Conservation (phyloP, 1,284 basidiomycete species). For the Sanguinoderma infundibulare region DNA sequence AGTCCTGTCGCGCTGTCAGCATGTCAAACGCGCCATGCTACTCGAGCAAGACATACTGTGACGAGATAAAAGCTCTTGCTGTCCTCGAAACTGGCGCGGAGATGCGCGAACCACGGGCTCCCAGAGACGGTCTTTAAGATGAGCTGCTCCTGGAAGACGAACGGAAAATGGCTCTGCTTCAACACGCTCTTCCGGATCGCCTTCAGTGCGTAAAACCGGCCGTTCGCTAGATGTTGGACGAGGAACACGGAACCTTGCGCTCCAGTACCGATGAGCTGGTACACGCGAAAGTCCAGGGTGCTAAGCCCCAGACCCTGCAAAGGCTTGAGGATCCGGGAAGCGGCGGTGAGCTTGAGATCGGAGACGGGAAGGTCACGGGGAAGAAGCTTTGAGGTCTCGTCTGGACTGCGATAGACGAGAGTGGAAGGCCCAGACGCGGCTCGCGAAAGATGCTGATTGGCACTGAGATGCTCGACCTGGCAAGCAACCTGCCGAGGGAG, state of each 20-base stretch:
- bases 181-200: constrained; percentile 7
- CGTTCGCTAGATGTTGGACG: constrained; percentile 10
- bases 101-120: constrained; percentile 20
- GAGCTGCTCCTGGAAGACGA: constrained; percentile 21
- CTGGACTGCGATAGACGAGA: constrained; percentile 9
- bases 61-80: constrained; percentile 35
- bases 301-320: not conserved
- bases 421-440: constrained; percentile 6
- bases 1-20: constrained; percentile 19
- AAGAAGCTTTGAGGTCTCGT: not conserved
- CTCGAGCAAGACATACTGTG: constrained; percentile 17
- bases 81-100: constrained; percentile 32
- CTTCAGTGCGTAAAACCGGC: constrained; percentile 19
- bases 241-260: constrained; percentile 16
- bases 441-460: not conserved
- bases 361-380: constrained; percentile 12
- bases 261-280: constrained; percentile 11
- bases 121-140: constrained; percentile 18
- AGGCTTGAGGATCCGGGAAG: constrained; percentile 5
- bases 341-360: constrained; percentile 15
- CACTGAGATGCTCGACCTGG: constrained; percentile 10
- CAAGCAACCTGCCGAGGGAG: constrained; percentile 8
- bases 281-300: constrained; percentile 9
- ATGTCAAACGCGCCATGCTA: too few species aligned
- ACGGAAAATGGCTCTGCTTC: constrained; percentile 2